phyloP scores from a whole-genome alignment of 2,329 filamentous ascomycete species.

The Talaromyces rugulosus region DNA sequence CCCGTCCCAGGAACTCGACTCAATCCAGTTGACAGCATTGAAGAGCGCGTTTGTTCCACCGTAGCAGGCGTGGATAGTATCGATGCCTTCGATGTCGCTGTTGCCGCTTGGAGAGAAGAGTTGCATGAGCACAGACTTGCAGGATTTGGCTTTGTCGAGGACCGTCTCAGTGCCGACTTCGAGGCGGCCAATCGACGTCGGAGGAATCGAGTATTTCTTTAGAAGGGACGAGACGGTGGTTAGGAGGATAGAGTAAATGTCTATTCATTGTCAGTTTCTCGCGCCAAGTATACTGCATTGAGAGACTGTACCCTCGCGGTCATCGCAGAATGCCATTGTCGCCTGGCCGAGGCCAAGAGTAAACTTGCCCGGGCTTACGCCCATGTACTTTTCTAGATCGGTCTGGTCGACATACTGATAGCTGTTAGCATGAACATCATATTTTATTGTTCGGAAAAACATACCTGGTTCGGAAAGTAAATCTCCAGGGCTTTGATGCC shows the following conservation, averaged over 20 bases:
- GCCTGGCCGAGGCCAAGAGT: slow-evolving; percentile 87
- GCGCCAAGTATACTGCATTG: background rate
- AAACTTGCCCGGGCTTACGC: slow-evolving; percentile 76
- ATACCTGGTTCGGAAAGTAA: slow-evolving; percentile 1
- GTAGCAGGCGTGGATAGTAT: slow-evolving; percentile 82
- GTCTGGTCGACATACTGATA: slow-evolving; percentile 74
- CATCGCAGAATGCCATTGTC: slow-evolving; percentile 88
- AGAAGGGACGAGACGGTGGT: slow-evolving; percentile 73
- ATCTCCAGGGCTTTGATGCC: background rate
- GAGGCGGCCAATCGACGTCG: slow-evolving; percentile 71
- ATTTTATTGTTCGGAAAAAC: background rate
- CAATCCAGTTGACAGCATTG: slow-evolving; percentile 79
- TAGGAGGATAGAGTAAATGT: slow-evolving; percentile 81
- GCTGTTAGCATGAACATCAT: background rate
- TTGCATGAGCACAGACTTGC: slow-evolving; percentile 85
- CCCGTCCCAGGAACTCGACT: slow-evolving; percentile 83
- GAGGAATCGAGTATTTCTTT: slow-evolving; percentile 77
- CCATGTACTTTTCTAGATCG: slow-evolving; percentile 82
- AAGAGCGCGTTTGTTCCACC: slow-evolving; percentile 80
- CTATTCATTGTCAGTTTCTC: slow-evolving; percentile 39
- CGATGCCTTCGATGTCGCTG: slow-evolving; percentile 77
- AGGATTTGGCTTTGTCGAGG: slow-evolving; percentile 85
- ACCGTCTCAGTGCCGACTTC: slow-evolving; percentile 84
- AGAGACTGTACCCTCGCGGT: slow-evolving; percentile 65
- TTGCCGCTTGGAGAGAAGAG: slow-evolving; percentile 68